Evolutionary conservation across 2,329 filamentous ascomycete species (phyloP), one percentile per base, ranked within the genome.

Genomic region (Furcasterigmium sp.): DNA sequence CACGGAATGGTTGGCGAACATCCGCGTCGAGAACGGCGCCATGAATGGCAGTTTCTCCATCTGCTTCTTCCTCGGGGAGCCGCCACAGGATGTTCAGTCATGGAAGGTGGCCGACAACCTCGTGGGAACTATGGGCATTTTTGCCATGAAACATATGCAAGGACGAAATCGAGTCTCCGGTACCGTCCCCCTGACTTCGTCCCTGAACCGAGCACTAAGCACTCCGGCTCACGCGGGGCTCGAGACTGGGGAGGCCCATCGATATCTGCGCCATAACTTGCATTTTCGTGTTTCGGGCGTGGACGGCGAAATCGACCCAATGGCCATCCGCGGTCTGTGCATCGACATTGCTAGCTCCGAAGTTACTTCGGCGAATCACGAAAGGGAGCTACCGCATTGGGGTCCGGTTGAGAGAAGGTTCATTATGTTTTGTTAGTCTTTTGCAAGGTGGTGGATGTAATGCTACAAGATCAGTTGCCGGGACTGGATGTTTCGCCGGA

Each of bases 1-100:
- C 53, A 70, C 68, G 6, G 75, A 91, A 53, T 91, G 86, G 78
- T 71, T 82, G 19, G 80, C 78, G 51, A 87, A 85, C 53, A 72
- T 91, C 36, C 67, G 69, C 14, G 77, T 82, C 18, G 68, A 72
- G 42, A 83, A 80, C 48, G 74, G 78, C 45, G 78, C 78, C 3
- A 60, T 85, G 8, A 68, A 74, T 10, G 76, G 73, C 1, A 78
- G 82, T 0, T 87, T 84, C 42, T 51, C 50, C 1, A 67, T 91
- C 17, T 78, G 84, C 56, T 67, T 91, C 46, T 91, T 90, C 62
- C 57, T 89, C 2, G 85, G 82, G 1, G 57, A 70, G 3, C 64
- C 70, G 2, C 65, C 73, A 1, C 51, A 55, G 3, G 65, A 80
- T 30, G 53, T 67, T 2, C 49, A 50, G 5, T 53, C 58, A 1